Conservation (phyloP, 2,329 filamentous ascomycete species). For the Fusarium xylarioides region DNA sequence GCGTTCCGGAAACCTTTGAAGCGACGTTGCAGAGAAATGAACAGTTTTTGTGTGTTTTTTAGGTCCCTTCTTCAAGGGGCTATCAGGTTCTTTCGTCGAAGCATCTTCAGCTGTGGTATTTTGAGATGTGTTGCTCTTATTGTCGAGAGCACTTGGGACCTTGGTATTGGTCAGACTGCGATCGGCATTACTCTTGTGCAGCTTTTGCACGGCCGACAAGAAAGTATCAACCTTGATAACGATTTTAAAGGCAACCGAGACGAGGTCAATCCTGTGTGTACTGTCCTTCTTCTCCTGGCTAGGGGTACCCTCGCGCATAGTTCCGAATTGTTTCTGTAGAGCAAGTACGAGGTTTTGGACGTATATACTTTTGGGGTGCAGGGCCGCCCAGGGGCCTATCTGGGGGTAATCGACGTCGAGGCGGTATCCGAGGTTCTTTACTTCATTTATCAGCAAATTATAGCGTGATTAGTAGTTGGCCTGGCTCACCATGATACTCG, state of each 20-base stretch:
- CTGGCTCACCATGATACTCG: background rate
- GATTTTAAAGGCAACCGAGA: background rate
- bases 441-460: background rate
- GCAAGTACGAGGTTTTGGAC: background rate
- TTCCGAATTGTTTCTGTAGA: background rate
- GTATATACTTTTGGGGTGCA: accelerated
- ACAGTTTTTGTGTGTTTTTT: accelerated
- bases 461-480: accelerated
- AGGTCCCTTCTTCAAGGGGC: accelerated
- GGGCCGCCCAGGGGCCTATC: background rate
- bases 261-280: background rate
- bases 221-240: background rate
- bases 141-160: accelerated
- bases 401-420: background rate
- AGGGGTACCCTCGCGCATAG: accelerated
- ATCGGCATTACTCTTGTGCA: background rate
- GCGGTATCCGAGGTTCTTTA: background rate
- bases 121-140: background rate
- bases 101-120: accelerated
- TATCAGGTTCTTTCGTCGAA: background rate
- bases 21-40: background rate
- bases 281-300: background rate
- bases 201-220: background rate
- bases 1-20: background rate
- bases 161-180: background rate